Base-by-base conservation (phyloP, 352 stramenopile species). In the Discostella stelligera region DNA sequence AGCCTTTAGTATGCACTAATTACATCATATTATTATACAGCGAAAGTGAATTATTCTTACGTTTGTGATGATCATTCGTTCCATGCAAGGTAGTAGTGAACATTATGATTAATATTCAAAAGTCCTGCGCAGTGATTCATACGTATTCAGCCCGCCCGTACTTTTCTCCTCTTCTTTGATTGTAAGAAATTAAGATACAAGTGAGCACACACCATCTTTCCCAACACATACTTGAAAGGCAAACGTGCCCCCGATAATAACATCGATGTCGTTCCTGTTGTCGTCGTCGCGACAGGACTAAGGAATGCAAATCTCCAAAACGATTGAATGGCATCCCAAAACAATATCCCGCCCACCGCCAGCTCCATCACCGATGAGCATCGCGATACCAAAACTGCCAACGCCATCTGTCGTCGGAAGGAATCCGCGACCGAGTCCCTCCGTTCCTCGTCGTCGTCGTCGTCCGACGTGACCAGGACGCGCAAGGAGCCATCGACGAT, bases 141-240 rank as follows among this genome's bases (percentile, higher is more conserved):
- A n/a, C n/a, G n/a, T n/a, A n/a, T n/a, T n/a, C n/a, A n/a, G n/a
- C n/a, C n/a, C n/a, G n/a, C n/a, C n/a, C n/a, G n/a, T n/a, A n/a
- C n/a, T 44, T 14, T 84, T 32, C 84, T 90, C 11, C 52, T 79
- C 48, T 69, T 80, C 60, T 77, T 73, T 9, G 74, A 68, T 44
- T 68, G 77, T 39, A 92, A 75, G 68, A 89, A 92, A 27, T 89
- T 83, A 7, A 89, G 20, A 21, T 89, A 90, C 3, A 92, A 61
- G 60, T 82, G 71, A 55, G 86, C 71, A 55, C 85, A 89, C 37
- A 88, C 8, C 6, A 85, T 53, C 48, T 80, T 80, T 41, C 71
- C 71, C 56, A 64, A n/a, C 4, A 73, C 62, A 61, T 41, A 27
- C 18, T 72, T 62, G 32, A 79, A 72, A 14, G 54, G 54, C 30